A percentile compares a stretch with the other conserved stretches of the same genome.
Conservation (phyloP, 2,329 filamentous ascomycete genomes). For the Stagonosporopsis cucurbitacearum region DNA sequence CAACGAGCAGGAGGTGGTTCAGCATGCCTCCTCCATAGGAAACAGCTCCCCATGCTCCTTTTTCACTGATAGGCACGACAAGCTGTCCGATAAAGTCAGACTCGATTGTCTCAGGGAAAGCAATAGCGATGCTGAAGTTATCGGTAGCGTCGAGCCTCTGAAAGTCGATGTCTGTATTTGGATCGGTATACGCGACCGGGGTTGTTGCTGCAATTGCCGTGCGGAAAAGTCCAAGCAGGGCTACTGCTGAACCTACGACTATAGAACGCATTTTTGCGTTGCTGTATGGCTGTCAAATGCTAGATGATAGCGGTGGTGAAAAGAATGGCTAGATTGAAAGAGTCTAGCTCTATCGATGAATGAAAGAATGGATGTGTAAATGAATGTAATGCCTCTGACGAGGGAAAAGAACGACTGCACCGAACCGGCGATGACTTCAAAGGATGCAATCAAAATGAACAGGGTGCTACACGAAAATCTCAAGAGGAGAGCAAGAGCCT, state of each 20-base stretch:
- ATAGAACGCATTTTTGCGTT: constrained; percentile 17
- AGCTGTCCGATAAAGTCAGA: constrained; percentile 21
- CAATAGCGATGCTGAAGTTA: constrained; percentile 16
- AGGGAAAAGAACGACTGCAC: constrained; percentile 21
- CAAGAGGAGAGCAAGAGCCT: constrained; percentile 8
- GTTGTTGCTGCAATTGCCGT: constrained; percentile 8
- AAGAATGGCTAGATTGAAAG: constrained; percentile 8
- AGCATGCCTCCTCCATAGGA: constrained; percentile 58
- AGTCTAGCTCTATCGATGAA: constrained; percentile 14
- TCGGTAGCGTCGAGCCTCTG: constrained; percentile 16
- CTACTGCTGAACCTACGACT: constrained; percentile 18
- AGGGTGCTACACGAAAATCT: constrained; percentile 7
- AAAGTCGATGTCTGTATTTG: constrained; percentile 22
- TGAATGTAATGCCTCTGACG: constrained; percentile 19
- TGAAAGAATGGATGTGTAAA: constrained; percentile 18
- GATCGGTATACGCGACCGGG: constrained; percentile 21
- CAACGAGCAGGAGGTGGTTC: constrained; percentile 56
- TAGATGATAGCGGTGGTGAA: background rate
- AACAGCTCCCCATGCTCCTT: constrained; percentile 54
- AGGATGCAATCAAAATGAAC: constrained; percentile 9
- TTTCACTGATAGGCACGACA: constrained; percentile 16
- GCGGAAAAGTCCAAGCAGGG: constrained; percentile 17
- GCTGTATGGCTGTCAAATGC: background rate
- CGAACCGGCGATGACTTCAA: constrained; percentile 19
- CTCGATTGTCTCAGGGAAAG: constrained; percentile 16